Conservation (phyloP, 2,329 filamentous ascomycete genomes). For the Talaromyces pinophilus region DNA sequence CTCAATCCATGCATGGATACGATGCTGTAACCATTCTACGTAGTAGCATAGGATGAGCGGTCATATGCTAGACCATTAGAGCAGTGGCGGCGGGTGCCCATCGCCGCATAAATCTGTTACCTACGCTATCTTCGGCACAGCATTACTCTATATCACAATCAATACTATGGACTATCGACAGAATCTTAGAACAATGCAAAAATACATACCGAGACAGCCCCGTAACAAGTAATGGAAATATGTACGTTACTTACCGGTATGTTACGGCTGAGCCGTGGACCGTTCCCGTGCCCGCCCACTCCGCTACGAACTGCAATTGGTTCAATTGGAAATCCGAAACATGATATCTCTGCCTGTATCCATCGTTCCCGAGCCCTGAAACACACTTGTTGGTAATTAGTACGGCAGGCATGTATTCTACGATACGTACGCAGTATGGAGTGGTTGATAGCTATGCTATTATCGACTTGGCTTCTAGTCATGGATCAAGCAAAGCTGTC, state of each 20-base stretch:
- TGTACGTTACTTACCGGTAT: too few species aligned
- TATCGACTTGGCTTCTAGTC: background rate
- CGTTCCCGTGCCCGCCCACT: slow-evolving; percentile 3
- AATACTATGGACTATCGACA: background rate
- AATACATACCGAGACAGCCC: background rate
- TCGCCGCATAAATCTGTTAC: too few species aligned
- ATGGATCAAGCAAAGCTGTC: background rate
- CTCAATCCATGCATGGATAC: too few species aligned
- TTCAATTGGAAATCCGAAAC: background rate
- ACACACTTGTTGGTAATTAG: background rate
- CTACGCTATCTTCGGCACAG: background rate
- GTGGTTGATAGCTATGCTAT: background rate
- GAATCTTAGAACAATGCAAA: background rate
- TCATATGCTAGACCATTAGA: too few species aligned
- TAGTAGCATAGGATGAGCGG: too few species aligned
- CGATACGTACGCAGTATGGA: background rate
- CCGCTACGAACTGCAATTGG: background rate
- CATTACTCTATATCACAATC: background rate
- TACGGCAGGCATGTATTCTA: background rate
- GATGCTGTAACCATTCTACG: too few species aligned
- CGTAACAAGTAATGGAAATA: background rate
- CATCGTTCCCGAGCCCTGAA: slow-evolving; percentile 1
- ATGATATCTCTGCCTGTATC: background rate
- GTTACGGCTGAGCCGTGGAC: background rate
- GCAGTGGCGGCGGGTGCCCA: too few species aligned